These are phyloP conservation scores for Euphrasia arctica DNA, from an alignment of 305 asterid species.

Conservation along the genomic window DNA sequence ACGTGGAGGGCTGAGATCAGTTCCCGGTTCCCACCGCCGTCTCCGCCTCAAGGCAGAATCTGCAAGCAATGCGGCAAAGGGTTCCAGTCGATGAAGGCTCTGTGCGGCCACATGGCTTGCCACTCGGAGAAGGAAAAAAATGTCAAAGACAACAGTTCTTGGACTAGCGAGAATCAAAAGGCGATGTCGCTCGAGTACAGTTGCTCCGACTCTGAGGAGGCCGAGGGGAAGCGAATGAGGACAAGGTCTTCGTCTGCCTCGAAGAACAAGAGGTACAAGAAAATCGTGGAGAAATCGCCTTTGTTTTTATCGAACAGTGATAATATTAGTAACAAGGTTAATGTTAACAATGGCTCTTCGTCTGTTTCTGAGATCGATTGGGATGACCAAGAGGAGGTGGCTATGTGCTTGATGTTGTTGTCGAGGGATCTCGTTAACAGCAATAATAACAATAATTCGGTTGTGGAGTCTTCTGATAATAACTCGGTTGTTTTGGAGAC, in stretches of 20 bases:
- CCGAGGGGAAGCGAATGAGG: constrained; percentile 35
- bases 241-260: constrained; percentile 30
- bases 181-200: constrained; percentile 37
- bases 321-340: constrained; percentile 21
- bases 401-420: constrained; percentile 74
- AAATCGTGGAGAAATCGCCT: constrained; percentile 37
- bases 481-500: constrained; percentile 74
- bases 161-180: constrained; percentile 67
- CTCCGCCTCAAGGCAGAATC: constrained; percentile 39
- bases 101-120: constrained; percentile 97
- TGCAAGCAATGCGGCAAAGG: constrained; percentile 97
- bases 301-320: constrained; percentile 33
- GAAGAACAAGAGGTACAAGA: constrained; percentile 50
- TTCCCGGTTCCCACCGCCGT: constrained; percentile 34
- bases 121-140: constrained; percentile 72
- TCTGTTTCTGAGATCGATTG: constrained; percentile 82
- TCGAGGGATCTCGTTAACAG: constrained; percentile 54
- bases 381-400: constrained; percentile 68
- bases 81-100: constrained; percentile 83
- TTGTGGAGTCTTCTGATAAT: constrained; percentile 77
- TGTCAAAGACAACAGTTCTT: constrained; percentile 56
- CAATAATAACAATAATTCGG: constrained; percentile 35
- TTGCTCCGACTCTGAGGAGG: constrained; percentile 55
- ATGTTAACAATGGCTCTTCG: constrained; percentile 44
- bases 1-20: constrained; percentile 67